Percentiles rank a stretch among this genome's conserved stretches.
Conservation (phyloP, 2,329 filamentous ascomycete genomes). For the Fusarium floridanum region DNA sequence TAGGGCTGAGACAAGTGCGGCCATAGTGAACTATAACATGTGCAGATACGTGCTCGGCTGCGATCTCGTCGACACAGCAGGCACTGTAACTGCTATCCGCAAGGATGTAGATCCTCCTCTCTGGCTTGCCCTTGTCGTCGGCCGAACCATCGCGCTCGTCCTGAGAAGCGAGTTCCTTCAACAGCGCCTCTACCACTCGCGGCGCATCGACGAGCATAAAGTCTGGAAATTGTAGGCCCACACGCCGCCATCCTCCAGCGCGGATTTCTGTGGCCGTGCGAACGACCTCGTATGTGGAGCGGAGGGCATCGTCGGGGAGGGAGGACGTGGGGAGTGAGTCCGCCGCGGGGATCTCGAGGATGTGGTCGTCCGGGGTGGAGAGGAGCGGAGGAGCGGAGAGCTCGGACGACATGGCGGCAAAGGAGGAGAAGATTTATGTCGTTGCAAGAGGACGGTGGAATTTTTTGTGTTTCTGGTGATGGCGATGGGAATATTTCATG, state of each 20-base stretch:
- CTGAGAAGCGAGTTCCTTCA: conserved; percentile 40
- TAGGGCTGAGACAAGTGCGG: conserved; percentile 90
- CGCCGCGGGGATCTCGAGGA: conserved; percentile 66
- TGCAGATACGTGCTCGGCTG: conserved; percentile 91
- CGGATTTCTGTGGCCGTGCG: conserved; percentile 83
- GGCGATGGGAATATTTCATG: conserved; percentile 36
- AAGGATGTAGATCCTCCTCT: conserved; percentile 78
- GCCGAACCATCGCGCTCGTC: conserved; percentile 15
- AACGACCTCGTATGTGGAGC: conserved; percentile 84
- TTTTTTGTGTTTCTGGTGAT: conserved; percentile 17
- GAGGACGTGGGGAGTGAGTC: conserved; percentile 49
- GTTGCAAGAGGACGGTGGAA: conserved; percentile 3
- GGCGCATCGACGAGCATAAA: conserved; percentile 90
- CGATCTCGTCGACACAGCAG: conserved; percentile 97
- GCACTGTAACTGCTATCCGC: conserved; percentile 97
- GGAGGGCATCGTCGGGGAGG: conserved; percentile 75
- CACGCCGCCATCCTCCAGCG: conserved; percentile 76
- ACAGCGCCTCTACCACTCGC: conserved; percentile 75
- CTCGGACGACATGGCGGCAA: conserved; percentile 58
- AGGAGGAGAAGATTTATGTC: neutral
- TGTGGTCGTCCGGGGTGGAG: conserved; percentile 72
- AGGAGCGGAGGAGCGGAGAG: conserved; percentile 69
- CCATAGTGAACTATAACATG: conserved; percentile 96
- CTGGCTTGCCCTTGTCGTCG: conserved; percentile 12
- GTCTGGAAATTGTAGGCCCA: conserved; percentile 97